Evolutionary conservation across 1,139 yeast species (phyloP).

Genomic region (Yamadazyma dendronema): DNA sequence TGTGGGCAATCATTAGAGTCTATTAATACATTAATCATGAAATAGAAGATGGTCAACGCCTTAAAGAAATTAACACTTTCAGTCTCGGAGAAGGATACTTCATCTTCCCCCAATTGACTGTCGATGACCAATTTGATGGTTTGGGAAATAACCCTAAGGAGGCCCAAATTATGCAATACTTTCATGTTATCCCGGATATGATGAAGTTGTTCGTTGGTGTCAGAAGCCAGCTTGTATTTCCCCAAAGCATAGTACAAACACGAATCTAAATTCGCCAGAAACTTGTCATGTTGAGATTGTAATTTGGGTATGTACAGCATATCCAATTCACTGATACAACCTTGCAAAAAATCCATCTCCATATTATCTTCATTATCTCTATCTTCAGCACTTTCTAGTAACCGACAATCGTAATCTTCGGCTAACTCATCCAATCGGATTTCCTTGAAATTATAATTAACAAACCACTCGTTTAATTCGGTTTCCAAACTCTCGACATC

Average conservation of each 20-base stretch:
- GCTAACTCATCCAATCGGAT: conserved; percentile 22
- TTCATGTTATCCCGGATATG: conserved; percentile 22
- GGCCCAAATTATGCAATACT: conserved; percentile 15
- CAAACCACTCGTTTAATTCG: conserved; percentile 68
- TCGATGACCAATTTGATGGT: conserved; percentile 15
- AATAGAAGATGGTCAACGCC: conserved; percentile 54
- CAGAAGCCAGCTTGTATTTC: conserved; percentile 27
- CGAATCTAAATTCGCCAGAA: conserved; percentile 8
- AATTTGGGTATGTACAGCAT: not conserved
- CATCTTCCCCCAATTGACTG: conserved; percentile 3
- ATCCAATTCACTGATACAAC: not conserved
- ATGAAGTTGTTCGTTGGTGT: conserved; percentile 35
- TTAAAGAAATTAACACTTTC: conserved; percentile 22
- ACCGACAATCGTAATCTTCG: not conserved
- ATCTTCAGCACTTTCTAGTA: not conserved
- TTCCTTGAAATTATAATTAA: conserved; percentile 43
- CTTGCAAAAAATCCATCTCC: conserved; percentile 1
- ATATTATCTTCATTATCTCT: not conserved
- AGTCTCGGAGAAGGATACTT: not conserved
- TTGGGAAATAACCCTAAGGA: conserved; percentile 2
- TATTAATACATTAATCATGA: conserved; percentile 37
- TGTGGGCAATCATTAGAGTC: conserved; percentile 17
- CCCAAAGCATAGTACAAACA: conserved; percentile 45
- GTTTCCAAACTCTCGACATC: conserved; percentile 40
- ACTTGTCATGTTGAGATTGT: not conserved